Base-by-base conservation (phyloP, 1,284 basidiomycete genomes). In the Phaffia rhodozyma region DNA sequence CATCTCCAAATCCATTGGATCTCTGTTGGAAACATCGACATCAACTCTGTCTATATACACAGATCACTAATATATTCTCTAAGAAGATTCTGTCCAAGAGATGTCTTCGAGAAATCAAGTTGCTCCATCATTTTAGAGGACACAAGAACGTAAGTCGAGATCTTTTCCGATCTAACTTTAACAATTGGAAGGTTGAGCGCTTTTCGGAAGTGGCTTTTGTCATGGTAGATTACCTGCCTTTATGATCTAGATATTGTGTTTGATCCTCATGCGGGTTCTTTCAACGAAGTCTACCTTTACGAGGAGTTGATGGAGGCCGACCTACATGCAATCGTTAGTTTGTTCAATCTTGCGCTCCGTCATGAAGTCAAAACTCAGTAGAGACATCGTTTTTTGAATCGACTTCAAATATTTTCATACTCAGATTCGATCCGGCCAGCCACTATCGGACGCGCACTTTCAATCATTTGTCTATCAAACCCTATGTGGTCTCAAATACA, bases 281-380 rank as follows among this genome's bases (percentile, higher is more conserved):
- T 97, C 74, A 89, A 92, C 74, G 92, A 96, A 76, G 91, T 96
- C 21, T 96, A 93, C 75, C 86, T 94, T 70, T 94, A 93, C 74
- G 91, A 96, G 79, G 92, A 97, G 75, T 84, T 97, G 68, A 99
- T 98, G 96, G 96, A 99, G 76, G 96, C 96, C 60, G 96, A 99
- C 81, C 81, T 99, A 23, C 96, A 99, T 73, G 96, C 94, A 25
- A 98, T 99, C 75, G 92, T 92, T 71, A 75, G 83, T 72, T 30
- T 71, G 67, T 55, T 38, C 47, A 29, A 54, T 27, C 32, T 58
- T 64, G 54, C 53, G 54, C 48, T 47, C 53, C 9, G 23, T 48
- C 32, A 62, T 9, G 21, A 47, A 16, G 20, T n/a, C 34, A 4
- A 25, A 61, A 6, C 32, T 5, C 43, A 58, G 1, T 32, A 58